phyloP scores from a whole-genome alignment of 1,284 basidiomycete species.

The Laetiporus sulphureus region DNA sequence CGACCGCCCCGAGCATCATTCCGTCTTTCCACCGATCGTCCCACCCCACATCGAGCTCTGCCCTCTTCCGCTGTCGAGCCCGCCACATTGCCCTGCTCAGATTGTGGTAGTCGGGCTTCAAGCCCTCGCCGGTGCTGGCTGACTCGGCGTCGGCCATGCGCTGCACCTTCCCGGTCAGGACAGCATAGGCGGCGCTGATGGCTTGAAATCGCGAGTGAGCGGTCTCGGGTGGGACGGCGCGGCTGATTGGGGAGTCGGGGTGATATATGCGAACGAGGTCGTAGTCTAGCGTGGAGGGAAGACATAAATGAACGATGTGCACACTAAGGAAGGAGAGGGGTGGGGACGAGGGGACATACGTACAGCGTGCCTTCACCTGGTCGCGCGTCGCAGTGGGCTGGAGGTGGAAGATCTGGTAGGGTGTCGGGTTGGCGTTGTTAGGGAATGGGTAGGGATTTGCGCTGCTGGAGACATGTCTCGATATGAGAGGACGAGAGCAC shows the following conservation, averaged over 20 bases:
- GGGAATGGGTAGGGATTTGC: constrained; percentile 52
- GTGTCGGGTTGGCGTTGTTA: constrained; percentile 43
- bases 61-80: constrained; percentile 34
- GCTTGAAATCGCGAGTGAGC: constrained; percentile 56
- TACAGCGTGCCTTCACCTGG: constrained; percentile 63
- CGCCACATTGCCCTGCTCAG: constrained; percentile 29
- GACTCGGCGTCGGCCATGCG: constrained; percentile 25
- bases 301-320: not conserved
- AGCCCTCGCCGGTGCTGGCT: constrained; percentile 27
- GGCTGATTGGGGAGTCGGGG: constrained; percentile 54
- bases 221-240: constrained; percentile 35
- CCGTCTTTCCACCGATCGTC: constrained; percentile 55
- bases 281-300: constrained; percentile 42
- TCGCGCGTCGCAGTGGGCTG: constrained; percentile 43
- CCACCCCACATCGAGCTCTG: constrained; percentile 27
- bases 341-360: constrained; percentile 19
- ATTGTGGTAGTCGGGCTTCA: constrained; percentile 21
- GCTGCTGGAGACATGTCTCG: constrained; percentile 32
- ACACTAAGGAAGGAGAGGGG: not conserved
- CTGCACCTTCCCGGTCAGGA: constrained; percentile 34
- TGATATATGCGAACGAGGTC: constrained; percentile 67
- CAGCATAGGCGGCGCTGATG: constrained; percentile 55
- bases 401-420: constrained; percentile 67
- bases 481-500: not conserved
- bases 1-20: constrained; percentile 39